Evolutionary conservation across 164 flowering plant genomes (phyloP).

Genomic region (Stephania cephalantha): DNA sequence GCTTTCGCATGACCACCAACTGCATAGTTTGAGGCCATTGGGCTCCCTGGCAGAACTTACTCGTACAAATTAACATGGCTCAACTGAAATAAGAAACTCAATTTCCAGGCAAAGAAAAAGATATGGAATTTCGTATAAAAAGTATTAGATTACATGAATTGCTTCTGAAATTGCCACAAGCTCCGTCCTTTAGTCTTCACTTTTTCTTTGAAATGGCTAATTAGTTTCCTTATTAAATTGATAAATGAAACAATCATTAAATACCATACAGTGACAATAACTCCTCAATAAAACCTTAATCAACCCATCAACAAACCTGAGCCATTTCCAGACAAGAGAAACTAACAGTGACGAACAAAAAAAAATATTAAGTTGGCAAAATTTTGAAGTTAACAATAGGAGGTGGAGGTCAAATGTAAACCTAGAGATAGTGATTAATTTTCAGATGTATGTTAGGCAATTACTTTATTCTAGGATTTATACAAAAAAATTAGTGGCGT

Average conservation of each 20-base stretch:
- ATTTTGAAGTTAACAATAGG: no score
- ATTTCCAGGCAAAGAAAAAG: background rate
- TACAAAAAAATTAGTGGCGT: background rate
- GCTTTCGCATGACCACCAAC: constrained; percentile 80
- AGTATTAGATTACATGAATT: background rate
- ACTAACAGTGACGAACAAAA: no score
- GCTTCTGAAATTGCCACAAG: background rate
- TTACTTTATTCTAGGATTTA: no score
- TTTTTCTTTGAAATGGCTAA: background rate
- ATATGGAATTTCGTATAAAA: background rate
- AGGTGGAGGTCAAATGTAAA: background rate
- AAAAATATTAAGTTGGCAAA: no score
- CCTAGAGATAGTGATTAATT: background rate
- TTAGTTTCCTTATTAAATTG: background rate
- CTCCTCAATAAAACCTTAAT: no score
- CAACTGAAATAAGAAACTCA: constrained; percentile 29
- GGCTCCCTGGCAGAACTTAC: constrained; percentile 49
- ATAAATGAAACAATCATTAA: background rate
- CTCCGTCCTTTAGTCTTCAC: background rate
- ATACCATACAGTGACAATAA: no score
- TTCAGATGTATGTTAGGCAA: background rate
- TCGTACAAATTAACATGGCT: constrained; percentile 73
- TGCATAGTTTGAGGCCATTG: constrained; percentile 50
- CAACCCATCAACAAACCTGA: no score
- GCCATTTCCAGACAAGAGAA: no score